Evolutionary conservation across 495 filamentous ascomycete genomes (phyloP).

Genomic region (Parathielavia hyrcaniae): DNA sequence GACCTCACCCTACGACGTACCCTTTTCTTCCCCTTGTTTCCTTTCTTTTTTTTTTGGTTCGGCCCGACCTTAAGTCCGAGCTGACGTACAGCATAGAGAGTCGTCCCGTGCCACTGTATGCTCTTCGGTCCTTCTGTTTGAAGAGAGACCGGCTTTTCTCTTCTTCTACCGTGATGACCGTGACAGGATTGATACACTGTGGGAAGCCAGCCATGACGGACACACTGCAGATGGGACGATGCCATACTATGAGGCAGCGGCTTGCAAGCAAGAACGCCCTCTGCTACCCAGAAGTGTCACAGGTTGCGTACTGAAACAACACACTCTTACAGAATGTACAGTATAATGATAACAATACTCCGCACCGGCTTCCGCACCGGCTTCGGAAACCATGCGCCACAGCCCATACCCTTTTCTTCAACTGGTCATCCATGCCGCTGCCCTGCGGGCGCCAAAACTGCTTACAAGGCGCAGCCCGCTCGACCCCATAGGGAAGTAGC

Average conservation of each 20-base stretch:
- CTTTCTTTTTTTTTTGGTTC: too few relatives aligned
- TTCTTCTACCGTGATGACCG: conserved; percentile 7
- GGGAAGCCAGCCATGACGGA: neutral
- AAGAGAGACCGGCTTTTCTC: neutral
- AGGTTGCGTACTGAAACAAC: neutral
- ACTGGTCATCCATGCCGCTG: conserved; percentile 82
- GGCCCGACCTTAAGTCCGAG: too few relatives aligned
- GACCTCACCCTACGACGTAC: too few relatives aligned
- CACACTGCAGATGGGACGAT: neutral
- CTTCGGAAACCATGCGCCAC: neutral
- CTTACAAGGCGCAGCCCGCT: conserved; percentile 81
- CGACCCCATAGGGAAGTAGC: conserved; percentile 96
- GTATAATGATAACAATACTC: neutral
- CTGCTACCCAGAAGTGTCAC: neutral
- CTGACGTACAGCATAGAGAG: too few relatives aligned
- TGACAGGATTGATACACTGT: conserved; percentile 1
- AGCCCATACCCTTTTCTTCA: conserved; percentile 34
- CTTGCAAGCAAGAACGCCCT: neutral
- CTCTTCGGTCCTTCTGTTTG: neutral
- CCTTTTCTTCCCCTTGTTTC: too few relatives aligned
- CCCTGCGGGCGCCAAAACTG: conserved; percentile 73
- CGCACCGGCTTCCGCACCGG: too few relatives aligned
- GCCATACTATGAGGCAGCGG: neutral
- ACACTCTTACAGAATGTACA: neutral
- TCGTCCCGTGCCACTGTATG: too few relatives aligned